phyloP scores from a whole-genome alignment of 108 stramenopile genomes.

The Nitzschia sp. region DNA sequence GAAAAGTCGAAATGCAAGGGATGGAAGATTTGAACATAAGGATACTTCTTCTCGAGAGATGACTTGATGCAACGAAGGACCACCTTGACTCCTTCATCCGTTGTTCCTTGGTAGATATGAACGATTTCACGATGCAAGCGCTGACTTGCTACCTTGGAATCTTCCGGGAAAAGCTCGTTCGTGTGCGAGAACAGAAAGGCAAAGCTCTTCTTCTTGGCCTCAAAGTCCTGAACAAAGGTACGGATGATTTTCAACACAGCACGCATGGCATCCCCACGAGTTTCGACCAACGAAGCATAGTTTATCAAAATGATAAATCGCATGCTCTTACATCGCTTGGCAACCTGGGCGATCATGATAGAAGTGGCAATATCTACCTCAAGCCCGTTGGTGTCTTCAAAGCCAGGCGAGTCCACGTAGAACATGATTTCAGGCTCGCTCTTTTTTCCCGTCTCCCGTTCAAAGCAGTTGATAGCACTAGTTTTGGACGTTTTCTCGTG shows the following conservation, averaged over 20 bases:
- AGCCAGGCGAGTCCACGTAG: slow-evolving; percentile 59
- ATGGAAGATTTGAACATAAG: slow-evolving; percentile 50
- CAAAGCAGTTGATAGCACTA: slow-evolving; percentile 34
- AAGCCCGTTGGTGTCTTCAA: slow-evolving; percentile 54
- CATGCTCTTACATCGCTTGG: slow-evolving; percentile 48
- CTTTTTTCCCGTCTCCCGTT: slow-evolving; percentile 5
- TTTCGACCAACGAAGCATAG: slow-evolving; percentile 58
- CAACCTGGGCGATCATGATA: slow-evolving; percentile 52
- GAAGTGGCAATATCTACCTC: slow-evolving; percentile 68
- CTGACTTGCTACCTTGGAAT: slow-evolving; percentile 19
- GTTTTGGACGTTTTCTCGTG: slow-evolving; percentile 59
- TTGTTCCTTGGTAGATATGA: slow-evolving; percentile 37
- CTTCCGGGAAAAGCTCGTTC: slow-evolving; percentile 31
- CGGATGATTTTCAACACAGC: slow-evolving; percentile 53
- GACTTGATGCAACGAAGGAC: slow-evolving; percentile 41
- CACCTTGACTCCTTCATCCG: slow-evolving; percentile 36
- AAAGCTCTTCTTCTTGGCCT: slow-evolving; percentile 45
- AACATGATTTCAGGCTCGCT: slow-evolving; percentile 22
- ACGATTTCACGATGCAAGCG: slow-evolving; percentile 48
- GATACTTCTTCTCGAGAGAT: slow-evolving; percentile 43
- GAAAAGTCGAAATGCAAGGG: slow-evolving; percentile 44
- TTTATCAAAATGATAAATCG: slow-evolving; percentile 56
- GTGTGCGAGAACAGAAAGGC: slow-evolving; percentile 62
- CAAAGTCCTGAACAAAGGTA: slow-evolving; percentile 51
- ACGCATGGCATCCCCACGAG: slow-evolving; percentile 56